A percentile compares a stretch with the other conserved stretches of the same genome.
Conservation (phyloP, 1,284 basidiomycete genomes). For the Apiotrichum brassicae region DNA sequence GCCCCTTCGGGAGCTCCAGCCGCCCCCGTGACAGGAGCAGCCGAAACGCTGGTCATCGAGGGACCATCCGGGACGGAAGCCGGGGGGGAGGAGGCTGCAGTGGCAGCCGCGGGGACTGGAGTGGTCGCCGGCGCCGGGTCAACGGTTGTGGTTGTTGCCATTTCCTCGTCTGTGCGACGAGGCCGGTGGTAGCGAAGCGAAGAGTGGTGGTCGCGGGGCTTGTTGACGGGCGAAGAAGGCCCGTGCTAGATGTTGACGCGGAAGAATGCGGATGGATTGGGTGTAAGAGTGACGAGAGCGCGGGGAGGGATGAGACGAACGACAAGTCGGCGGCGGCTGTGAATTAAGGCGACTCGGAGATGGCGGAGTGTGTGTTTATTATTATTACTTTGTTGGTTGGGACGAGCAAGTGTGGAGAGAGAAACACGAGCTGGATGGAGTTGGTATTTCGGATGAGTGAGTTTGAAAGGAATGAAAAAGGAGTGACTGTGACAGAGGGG, state of each 20-base stretch:
- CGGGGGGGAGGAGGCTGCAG: not conserved
- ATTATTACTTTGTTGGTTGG: not conserved
- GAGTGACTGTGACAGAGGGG: not conserved
- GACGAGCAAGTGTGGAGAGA: no score
- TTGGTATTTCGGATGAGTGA: not conserved
- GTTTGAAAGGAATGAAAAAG: not conserved
- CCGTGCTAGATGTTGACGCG: not conserved
- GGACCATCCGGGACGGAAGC: not conserved
- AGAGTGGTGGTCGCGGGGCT: not conserved
- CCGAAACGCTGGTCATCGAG: not conserved
- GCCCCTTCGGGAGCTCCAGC: not conserved
- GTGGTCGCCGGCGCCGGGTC: constrained; percentile 9
- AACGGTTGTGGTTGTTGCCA: constrained; percentile 13
- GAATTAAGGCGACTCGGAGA: constrained; percentile 44
- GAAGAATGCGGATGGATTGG: not conserved
- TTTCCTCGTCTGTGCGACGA: constrained; percentile 16
- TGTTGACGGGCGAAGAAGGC: no score
- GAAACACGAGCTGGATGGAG: not conserved
- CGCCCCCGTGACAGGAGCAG: not conserved
- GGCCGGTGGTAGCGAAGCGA: constrained; percentile 1
- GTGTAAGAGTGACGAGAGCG: constrained; percentile 58
- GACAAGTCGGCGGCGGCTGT: constrained; percentile 47
- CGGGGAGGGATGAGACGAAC: not conserved
- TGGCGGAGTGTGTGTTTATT: not conserved
- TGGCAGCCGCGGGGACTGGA: not conserved